phyloP scores from a whole-genome alignment of 352 stramenopile species.

The Globisporangium cystogenes region DNA sequence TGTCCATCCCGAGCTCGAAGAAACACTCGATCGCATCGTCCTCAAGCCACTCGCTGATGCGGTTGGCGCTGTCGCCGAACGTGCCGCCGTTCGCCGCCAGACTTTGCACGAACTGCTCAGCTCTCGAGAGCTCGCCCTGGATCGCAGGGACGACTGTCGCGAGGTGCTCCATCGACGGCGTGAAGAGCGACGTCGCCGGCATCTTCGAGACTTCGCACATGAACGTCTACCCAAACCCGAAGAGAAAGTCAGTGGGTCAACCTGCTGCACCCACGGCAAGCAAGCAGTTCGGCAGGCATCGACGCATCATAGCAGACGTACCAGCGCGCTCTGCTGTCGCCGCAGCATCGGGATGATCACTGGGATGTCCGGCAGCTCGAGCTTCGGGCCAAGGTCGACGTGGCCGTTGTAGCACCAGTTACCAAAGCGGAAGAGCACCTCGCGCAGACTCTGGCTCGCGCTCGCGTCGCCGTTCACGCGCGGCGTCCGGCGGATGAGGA shows the following conservation, averaged over 20 bases:
- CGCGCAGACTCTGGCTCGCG: conserved; percentile 51
- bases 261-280: background rate
- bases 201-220: conserved; percentile 91
- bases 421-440: conserved; percentile 93
- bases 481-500: conserved; percentile 71
- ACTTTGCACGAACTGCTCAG: conserved; percentile 81
- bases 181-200: conserved; percentile 86
- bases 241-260: too few species aligned
- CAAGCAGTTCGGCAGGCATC: background rate
- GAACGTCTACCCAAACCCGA: conserved; percentile 52
- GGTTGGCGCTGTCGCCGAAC: conserved; percentile 25
- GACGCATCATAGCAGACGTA: conserved; percentile 26
- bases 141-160: conserved; percentile 71
- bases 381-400: conserved; percentile 87
- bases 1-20: conserved; percentile 88
- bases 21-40: conserved; percentile 88
- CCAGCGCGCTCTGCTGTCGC: conserved; percentile 89
- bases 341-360: conserved; percentile 93
- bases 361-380: conserved; percentile 89
- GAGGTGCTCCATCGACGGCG: conserved; percentile 85
- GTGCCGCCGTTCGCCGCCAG: conserved; percentile 33
- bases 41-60: conserved; percentile 85
- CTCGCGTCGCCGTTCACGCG: conserved; percentile 19
- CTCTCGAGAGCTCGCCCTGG: conserved; percentile 80
- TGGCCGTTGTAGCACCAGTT: conserved; percentile 94